Base-by-base conservation (phyloP, 148 eudicot species). In the Linanthus parryae region DNA sequence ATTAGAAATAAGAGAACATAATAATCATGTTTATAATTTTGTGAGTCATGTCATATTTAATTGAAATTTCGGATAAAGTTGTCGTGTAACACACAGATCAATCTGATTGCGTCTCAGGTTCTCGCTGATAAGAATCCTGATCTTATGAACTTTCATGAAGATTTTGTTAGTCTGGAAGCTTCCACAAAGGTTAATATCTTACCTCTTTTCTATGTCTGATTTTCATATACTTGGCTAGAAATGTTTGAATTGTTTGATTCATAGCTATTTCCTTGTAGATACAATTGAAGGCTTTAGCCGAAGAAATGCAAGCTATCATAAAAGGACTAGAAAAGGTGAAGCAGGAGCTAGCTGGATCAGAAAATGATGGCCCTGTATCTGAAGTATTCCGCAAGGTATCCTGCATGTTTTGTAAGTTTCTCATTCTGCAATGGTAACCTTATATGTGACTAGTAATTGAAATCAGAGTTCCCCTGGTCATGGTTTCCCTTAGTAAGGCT, bases 221-320 rank as follows among this genome's bases (percentile, higher is more conserved):
- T n/a, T n/a, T n/a, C n/a, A n/a, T n/a, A n/a, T n/a, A n/a, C n/a
- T n/a, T 39, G 42, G 8, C 39, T 19, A 42, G 27, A 47, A 29
- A 41, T 29, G 41, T 42, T 21, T 2, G 34, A 34, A 37, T 30
- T 22, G 23, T 26, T 27, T 36, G n/a, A n/a, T n/a, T n/a, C n/a
- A n/a, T n/a, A n/a, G n/a, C n/a, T n/a, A n/a, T 24, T 38, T 54
- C 47, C 24, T 58, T 73, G 64, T 84, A 92, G 98, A 92, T 92
- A 70, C 95, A 92, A 79, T 73, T 87, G 73, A 92, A 92, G 70
- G 82, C 83, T 37, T 81, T 91, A 60, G 98, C 98, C 27, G 98
- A 91, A 83, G 98, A 91, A 75, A 91, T 91, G 98, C 98, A 91
- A 76, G 85, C 96, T 50, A 84, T 92, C 62, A 79, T 73, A 44